Conservation (phyloP, 345 rosid species). For the Diplotaxis tenuifolia region DNA sequence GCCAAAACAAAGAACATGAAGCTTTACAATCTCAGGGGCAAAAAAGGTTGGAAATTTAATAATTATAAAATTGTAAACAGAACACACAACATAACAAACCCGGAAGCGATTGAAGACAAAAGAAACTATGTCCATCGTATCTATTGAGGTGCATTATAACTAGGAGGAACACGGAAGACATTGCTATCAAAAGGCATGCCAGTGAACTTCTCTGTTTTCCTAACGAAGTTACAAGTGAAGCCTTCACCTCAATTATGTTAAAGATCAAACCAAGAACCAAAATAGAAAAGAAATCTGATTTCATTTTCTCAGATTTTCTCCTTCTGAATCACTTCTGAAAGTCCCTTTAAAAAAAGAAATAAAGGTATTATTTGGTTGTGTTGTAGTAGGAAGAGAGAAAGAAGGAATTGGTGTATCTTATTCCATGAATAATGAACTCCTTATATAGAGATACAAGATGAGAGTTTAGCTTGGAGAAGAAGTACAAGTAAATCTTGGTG, state of each 20-base stretch:
- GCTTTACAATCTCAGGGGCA: slow-evolving; percentile 58
- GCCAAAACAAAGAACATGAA: not conserved
- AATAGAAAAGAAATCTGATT: not conserved
- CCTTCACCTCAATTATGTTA: slow-evolving; percentile 79
- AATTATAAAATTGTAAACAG: slow-evolving; percentile 2
- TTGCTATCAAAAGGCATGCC: slow-evolving; percentile 83
- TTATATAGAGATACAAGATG: too few species aligned
- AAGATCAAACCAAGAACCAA: slow-evolving; percentile 41
- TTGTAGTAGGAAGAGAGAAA: too few species aligned
- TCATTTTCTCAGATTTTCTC: slow-evolving; percentile 23
- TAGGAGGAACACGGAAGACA: slow-evolving; percentile 63
- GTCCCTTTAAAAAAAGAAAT: not conserved
- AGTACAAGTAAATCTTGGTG: too few species aligned
- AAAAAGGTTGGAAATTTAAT: slow-evolving; percentile 21
- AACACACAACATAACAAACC: not conserved
- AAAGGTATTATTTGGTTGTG: not conserved
- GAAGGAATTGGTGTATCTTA: too few species aligned
- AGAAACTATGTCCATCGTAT: slow-evolving; percentile 17
- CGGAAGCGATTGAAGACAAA: not conserved
- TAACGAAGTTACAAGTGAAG: slow-evolving; percentile 55
- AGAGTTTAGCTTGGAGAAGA: too few species aligned
- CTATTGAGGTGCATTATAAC: slow-evolving; percentile 93
- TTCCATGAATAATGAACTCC: too few species aligned
- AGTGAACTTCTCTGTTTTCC: slow-evolving; percentile 46
- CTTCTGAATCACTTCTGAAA: not conserved